Conservation (phyloP, 2,329 filamentous ascomycete species). For the Hawksworthiomyces lignivorus region DNA sequence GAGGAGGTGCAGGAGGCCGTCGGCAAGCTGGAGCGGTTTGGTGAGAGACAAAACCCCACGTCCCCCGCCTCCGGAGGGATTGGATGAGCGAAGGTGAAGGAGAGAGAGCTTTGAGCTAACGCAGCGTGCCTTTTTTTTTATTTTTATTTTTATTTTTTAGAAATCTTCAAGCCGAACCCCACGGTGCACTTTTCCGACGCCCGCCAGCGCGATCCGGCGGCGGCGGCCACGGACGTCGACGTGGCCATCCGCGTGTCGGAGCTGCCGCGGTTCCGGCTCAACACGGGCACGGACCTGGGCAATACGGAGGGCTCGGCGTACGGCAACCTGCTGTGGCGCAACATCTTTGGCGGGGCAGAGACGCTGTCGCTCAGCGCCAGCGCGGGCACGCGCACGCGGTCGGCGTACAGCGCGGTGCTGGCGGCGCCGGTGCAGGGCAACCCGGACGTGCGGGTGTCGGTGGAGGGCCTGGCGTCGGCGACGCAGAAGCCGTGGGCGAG, state of each 20-base stretch:
- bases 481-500: slow-evolving; percentile 89
- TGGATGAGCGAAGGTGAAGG: neutral
- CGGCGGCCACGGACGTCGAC: slow-evolving; percentile 70
- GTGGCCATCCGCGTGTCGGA: slow-evolving; percentile 73
- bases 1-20: slow-evolving; percentile 62
- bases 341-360: slow-evolving; percentile 91
- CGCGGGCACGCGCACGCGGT: slow-evolving; percentile 80
- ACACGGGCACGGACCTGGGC: slow-evolving; percentile 90
- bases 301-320: slow-evolving; percentile 93
- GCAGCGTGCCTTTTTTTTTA: neutral
- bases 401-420: slow-evolving; percentile 81
- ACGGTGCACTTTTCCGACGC: slow-evolving; percentile 76
- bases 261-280: slow-evolving; percentile 74
- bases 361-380: slow-evolving; percentile 81
- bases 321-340: slow-evolving; percentile 77
- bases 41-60: slow-evolving; percentile 44
- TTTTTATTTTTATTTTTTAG: slow-evolving; percentile 33
- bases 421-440: slow-evolving; percentile 77
- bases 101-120: neutral
- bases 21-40: slow-evolving; percentile 70
- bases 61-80: too few species aligned
- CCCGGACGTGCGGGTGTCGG: slow-evolving; percentile 68
- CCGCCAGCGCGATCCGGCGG: slow-evolving; percentile 57
- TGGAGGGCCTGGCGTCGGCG: slow-evolving; percentile 75
- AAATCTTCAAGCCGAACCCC: slow-evolving; percentile 80